Evolutionary conservation across 192 early-diverging fungal species (phyloP), one percentile per base, ranked within the genome.

Genomic region (Entophlyctis luteolus): DNA sequence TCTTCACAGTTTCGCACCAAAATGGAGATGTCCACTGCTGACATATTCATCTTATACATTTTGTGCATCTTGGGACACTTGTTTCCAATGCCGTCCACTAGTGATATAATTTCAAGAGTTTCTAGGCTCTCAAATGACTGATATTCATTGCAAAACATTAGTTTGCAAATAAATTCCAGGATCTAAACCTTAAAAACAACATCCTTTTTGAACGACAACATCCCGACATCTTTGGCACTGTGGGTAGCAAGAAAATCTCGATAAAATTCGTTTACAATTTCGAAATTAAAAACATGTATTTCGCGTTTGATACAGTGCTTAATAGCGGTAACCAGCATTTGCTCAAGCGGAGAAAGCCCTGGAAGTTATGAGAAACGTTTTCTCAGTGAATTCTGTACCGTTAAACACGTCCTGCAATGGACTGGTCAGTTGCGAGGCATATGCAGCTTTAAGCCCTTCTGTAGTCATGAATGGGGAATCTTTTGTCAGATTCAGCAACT

Each of bases 181-280:
- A 32, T 62, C 16, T 4, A 67, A 67, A 88, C 86, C 84, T 94
- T 94, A n/a, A 94, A 72, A 8, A 89, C 93, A 14, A 93, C 89
- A 0, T 83, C 78, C 62, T 88, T 88, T 84, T 89, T 28, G 90
- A 81, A 65, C 84, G 81, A 27, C 85, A 80, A 14, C 79, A 77
- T 2, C 74, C 53, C 36, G 69, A 39, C 49, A 65, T 46, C 58
- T 4, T 23, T 27, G 39, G 29, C 23, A 22, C 45, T 55, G 35
- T 56, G 32, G 12, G 55, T 45, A 55, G 48, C 59, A 31, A 89
- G 87, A 70, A 95, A 92, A 0, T 89, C 86, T 59, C 88, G 87
- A 80, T 93, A 95, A 77, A 91, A 90, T 65, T 95, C 90, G 69
- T 93, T 92, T 3, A 94, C 85, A 91, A 97, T 95, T 72, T 91